A percentile compares a stretch with the other conserved stretches of the same genome.
These are phyloP conservation scores for Pythium periplocum DNA, from an alignment of 352 stramenopile species.

Conservation along the genomic window DNA sequence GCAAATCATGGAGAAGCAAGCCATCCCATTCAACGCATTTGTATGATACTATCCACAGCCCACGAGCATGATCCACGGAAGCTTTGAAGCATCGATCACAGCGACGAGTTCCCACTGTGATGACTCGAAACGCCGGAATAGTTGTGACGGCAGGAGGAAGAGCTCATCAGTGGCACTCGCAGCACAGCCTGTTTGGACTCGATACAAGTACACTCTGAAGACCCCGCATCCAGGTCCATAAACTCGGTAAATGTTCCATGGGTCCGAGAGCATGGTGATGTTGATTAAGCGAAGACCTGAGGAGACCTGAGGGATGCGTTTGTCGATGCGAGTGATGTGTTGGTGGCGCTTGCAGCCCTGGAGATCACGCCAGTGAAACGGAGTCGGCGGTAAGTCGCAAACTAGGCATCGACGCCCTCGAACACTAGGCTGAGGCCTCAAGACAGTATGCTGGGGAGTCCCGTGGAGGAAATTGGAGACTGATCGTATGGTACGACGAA, in stretches of 20 bases:
- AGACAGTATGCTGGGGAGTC: not conserved
- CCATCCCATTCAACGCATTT: too few species aligned
- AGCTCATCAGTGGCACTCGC: too few species aligned
- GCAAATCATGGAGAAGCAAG: too few species aligned
- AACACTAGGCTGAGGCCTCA: too few species aligned
- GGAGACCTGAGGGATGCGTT: not conserved
- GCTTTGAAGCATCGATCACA: too few species aligned
- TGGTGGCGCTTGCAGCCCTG: conserved; percentile 11
- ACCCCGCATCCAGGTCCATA: not conserved
- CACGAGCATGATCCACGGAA: too few species aligned
- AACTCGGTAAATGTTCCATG: not conserved
- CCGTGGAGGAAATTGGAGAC: not conserved
- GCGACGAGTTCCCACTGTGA: too few species aligned
- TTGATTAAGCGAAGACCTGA: not conserved
- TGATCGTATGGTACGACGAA: not conserved
- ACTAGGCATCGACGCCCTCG: not conserved
- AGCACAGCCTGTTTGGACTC: not conserved
- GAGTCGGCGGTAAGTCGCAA: conserved; percentile 3
- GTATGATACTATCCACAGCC: too few species aligned
- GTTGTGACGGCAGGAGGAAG: too few species aligned
- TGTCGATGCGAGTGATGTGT: conserved; percentile 1
- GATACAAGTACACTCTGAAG: not conserved
- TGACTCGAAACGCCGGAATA: too few species aligned
- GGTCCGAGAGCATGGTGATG: not conserved
- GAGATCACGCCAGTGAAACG: conserved; percentile 6